Conservation (phyloP, 805 yeast genomes). For the Candida sanyiensis region DNA sequence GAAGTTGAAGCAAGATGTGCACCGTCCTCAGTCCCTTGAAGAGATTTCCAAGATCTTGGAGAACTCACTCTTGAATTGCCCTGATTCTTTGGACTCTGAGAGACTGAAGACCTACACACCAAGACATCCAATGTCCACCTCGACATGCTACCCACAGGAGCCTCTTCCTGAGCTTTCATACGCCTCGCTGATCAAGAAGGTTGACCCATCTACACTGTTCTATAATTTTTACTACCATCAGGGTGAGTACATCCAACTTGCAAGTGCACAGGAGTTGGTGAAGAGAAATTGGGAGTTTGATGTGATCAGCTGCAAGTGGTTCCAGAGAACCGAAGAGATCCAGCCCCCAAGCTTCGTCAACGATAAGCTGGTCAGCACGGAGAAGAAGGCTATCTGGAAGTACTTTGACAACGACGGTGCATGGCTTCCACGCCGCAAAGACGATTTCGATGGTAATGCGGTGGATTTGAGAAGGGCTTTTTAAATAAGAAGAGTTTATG, state of each 20-base stretch:
- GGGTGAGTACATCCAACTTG: slow-evolving; percentile 63
- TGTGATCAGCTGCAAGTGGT: slow-evolving; percentile 73
- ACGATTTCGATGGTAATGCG: slow-evolving; percentile 41
- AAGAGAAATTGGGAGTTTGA: slow-evolving; percentile 82
- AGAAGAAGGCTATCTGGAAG: slow-evolving; percentile 52
- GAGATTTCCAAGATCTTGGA: slow-evolving; percentile 58
- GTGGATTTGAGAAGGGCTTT: slow-evolving; percentile 17
- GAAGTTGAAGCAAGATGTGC: slow-evolving; percentile 35
- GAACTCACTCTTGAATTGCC: slow-evolving; percentile 79
- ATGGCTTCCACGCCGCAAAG: slow-evolving; percentile 58
- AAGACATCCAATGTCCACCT: slow-evolving; percentile 80
- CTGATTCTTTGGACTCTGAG: slow-evolving; percentile 90
- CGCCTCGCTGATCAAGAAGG: slow-evolving; percentile 54
- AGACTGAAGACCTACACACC: slow-evolving; percentile 68
- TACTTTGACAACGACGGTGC: slow-evolving; percentile 78
- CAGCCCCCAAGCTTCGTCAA: slow-evolving; percentile 19
- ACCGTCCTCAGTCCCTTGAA: slow-evolving; percentile 48
- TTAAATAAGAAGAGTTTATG: neutral
- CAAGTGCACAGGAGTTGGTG: slow-evolving; percentile 75
- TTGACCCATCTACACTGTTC: slow-evolving; percentile 83
- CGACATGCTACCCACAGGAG: slow-evolving; percentile 84
- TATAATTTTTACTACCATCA: slow-evolving; percentile 84
- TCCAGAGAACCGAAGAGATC: slow-evolving; percentile 52
- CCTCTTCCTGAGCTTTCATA: slow-evolving; percentile 51
- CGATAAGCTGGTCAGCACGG: slow-evolving; percentile 32